Conservation (phyloP, 2,329 filamentous ascomycete species). For the Apiospora saccharicola region DNA sequence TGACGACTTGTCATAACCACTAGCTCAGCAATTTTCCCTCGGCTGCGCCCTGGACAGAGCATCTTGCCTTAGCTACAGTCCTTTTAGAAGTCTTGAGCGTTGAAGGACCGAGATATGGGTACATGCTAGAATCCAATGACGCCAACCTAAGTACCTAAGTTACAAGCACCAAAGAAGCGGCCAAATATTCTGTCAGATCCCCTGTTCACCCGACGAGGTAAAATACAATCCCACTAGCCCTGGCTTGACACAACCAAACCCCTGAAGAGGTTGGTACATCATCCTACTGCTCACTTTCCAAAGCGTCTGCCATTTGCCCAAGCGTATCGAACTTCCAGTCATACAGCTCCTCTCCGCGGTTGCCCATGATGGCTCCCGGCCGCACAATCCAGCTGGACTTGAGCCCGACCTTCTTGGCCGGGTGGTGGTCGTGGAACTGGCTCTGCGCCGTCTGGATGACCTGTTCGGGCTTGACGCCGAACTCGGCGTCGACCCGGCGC, state of each 20-base stretch:
- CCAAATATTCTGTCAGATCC: no score
- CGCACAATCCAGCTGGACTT: constrained; percentile 65
- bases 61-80: no score
- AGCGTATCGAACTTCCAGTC: constrained; percentile 67
- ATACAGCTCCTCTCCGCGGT: constrained; percentile 48
- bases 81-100: no score
- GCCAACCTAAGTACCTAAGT: no score
- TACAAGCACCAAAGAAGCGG: no score
- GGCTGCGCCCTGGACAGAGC: no score
- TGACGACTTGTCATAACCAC: no score
- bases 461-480: constrained; percentile 59
- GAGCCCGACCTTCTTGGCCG: constrained; percentile 66
- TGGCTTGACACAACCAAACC: not conserved
- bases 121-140: no score
- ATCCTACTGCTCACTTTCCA: constrained; percentile 42
- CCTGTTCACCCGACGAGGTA: no score
- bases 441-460: constrained; percentile 70
- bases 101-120: no score
- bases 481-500: constrained; percentile 56
- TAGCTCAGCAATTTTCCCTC: no score
- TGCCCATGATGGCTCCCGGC: constrained; percentile 48
- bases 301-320: constrained; percentile 66
- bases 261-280: not conserved
- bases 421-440: constrained; percentile 73
- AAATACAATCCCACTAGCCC: not conserved